Conservation (phyloP, 2,329 filamentous ascomycete genomes). For the Fusarium mexicanum region DNA sequence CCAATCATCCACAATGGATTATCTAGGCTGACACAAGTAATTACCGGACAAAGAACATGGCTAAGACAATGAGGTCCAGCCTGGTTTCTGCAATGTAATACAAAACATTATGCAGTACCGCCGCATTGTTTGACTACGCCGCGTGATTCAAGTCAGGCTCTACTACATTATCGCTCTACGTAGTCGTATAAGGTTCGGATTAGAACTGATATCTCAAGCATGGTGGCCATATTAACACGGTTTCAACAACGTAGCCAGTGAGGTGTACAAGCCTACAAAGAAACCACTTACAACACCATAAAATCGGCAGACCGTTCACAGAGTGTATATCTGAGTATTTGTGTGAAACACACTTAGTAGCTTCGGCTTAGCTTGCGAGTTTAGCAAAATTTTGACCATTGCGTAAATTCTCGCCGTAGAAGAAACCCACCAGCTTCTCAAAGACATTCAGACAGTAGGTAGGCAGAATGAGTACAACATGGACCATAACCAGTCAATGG, state of each 20-base stretch:
- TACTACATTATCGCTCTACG: slow-evolving; percentile 61
- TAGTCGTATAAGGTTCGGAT: background rate
- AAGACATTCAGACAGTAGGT: background rate
- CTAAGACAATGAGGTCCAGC: background rate
- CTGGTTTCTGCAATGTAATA: background rate
- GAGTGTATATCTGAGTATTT: background rate
- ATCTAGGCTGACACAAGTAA: background rate
- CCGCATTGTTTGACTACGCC: slow-evolving; percentile 67
- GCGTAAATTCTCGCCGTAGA: slow-evolving; percentile 35
- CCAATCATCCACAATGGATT: background rate
- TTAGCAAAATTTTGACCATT: slow-evolving; percentile 26
- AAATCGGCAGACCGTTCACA: background rate
- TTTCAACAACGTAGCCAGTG: background rate
- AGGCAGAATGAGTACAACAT: background rate
- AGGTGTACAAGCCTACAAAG: background rate
- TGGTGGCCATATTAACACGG: background rate
- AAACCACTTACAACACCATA: background rate
- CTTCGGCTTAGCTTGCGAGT: background rate
- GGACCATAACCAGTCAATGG: too few species aligned
- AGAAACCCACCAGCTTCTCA: slow-evolving; percentile 13
- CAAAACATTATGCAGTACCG: slow-evolving; percentile 42
- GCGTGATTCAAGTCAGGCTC: slow-evolving; percentile 73
- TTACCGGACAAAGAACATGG: background rate
- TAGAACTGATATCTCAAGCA: background rate
- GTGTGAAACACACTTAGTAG: background rate